Evolutionary conservation across 495 filamentous ascomycete genomes (phyloP).

Genomic region (Xylona heveae): DNA sequence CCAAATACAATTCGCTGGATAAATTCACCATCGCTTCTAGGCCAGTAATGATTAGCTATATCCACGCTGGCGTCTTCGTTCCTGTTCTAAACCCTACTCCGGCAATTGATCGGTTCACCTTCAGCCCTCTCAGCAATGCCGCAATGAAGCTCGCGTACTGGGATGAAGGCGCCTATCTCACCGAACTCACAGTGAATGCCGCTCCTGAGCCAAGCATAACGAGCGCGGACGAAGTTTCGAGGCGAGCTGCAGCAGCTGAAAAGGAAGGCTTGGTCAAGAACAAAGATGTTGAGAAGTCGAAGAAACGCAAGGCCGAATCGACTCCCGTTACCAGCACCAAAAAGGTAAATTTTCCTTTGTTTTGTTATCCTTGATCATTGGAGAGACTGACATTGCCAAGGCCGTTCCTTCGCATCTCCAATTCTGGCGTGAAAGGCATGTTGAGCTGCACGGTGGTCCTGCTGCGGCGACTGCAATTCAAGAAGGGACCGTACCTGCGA

Average conservation of each 20-base stretch:
- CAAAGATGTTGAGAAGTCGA: conserved; percentile 38
- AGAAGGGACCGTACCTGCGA: conserved; percentile 8
- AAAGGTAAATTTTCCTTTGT: conserved; percentile 12
- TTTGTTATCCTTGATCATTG: not conserved
- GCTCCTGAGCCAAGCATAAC: conserved; percentile 17
- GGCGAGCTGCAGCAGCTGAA: conserved; percentile 13
- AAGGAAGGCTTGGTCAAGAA: conserved; percentile 19
- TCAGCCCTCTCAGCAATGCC: conserved; percentile 49
- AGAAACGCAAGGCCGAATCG: conserved; percentile 47
- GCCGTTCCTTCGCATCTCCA: conserved; percentile 48
- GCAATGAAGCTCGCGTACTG: conserved; percentile 58
- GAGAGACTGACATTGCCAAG: conserved; percentile 11
- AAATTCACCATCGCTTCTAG: conserved; percentile 75
- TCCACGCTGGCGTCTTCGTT: conserved; percentile 77
- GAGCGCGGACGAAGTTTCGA: conserved; percentile 12
- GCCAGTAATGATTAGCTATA: conserved; percentile 52
- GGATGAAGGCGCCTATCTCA: conserved; percentile 62
- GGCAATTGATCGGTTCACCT: conserved; percentile 40
- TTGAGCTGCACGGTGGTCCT: conserved; percentile 46
- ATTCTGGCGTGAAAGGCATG: conserved; percentile 75
- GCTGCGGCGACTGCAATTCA: conserved; percentile 4
- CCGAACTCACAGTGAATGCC: conserved; percentile 36
- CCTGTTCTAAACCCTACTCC: conserved; percentile 37
- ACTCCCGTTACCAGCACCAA: conserved; percentile 28
- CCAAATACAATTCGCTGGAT: conserved; percentile 50